Evolutionary conservation across 2,329 filamentous ascomycete genomes (phyloP).

Genomic region (Teratosphaeria nubilosa): DNA sequence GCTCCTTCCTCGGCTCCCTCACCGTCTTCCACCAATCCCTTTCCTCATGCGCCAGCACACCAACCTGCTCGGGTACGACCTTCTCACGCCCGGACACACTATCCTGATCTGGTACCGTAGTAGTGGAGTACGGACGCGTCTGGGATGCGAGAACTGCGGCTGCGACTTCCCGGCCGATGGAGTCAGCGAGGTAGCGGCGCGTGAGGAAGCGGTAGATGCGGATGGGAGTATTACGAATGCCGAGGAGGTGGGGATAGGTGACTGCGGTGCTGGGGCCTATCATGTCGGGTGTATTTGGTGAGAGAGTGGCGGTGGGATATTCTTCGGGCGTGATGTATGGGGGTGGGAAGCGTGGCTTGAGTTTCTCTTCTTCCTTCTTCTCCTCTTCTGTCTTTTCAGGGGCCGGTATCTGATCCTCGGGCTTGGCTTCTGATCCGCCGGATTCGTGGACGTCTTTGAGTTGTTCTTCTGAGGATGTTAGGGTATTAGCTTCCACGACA

Average conservation of each 20-base stretch:
- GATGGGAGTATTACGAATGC: slow-evolving; percentile 80
- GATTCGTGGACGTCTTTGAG: slow-evolving; percentile 2
- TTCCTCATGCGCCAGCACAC: slow-evolving; percentile 60
- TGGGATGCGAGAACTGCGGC: slow-evolving; percentile 60
- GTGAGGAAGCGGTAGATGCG: slow-evolving; percentile 83
- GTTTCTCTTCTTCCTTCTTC: slow-evolving; percentile 29
- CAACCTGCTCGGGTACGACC: slow-evolving; percentile 51
- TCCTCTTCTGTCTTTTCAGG: slow-evolving; percentile 17
- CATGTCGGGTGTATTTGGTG: slow-evolving; percentile 55
- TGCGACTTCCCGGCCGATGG: slow-evolving; percentile 77
- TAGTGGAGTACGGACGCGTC: slow-evolving; percentile 35
- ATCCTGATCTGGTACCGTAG: slow-evolving; percentile 9
- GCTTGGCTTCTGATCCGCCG: slow-evolving; percentile 6
- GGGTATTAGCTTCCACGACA: slow-evolving; percentile 2
- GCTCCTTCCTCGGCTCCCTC: slow-evolving; percentile 41
- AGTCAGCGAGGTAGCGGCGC: slow-evolving; percentile 72
- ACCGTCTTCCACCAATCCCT: slow-evolving; percentile 75
- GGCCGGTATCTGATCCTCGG: slow-evolving; percentile 2
- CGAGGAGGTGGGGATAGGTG: slow-evolving; percentile 78
- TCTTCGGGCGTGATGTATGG: slow-evolving; percentile 65
- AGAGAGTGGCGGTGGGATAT: slow-evolving; percentile 58
- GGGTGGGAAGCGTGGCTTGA: slow-evolving; percentile 49
- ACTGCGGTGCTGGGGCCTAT: slow-evolving; percentile 66
- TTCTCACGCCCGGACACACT: slow-evolving; percentile 17
- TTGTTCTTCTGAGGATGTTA: not conserved